Base-by-base conservation (phyloP, 202 grass and related monocot genomes). In the Setaria italica region DNA sequence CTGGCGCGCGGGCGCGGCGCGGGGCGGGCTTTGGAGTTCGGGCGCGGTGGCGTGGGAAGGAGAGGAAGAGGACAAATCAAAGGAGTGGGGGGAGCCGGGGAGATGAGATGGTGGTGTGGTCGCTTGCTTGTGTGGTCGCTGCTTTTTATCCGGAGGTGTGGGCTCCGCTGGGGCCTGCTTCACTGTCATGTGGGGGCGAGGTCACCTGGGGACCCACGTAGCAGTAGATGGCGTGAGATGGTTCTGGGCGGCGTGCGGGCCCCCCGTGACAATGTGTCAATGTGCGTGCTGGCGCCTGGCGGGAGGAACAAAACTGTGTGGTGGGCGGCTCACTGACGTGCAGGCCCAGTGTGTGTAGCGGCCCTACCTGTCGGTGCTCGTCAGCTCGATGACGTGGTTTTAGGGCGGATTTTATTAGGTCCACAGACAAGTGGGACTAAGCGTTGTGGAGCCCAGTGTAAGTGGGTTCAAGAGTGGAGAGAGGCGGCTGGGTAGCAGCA, bases 141-240 rank as follows among this genome's bases (percentile, higher is more conserved):
- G 80, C 86, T 16, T 55, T 78, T 83, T 88, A 88, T 88, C 86
- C 45, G 80, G 80, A 29, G 32, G 34, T 2, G 49, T 67, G 59
- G 78, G 85, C 25, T 71, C 77, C 2, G 5, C 15, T 25, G 10
- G 13, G 1, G 29, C 0, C 1, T 39, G 0, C 2, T 0, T 19
- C 4, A 13, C 62, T 29, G 70, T 48, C 51, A 41, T 4, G 85
- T 81, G 78, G 62, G 62, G 69, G 13, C 16, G 2, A 0, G 0
- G 0, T 10, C 3, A 19, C 0, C 2, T 7, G 1, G 8, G 48
- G 34, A 3, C 64, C 64, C 49, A 56, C 49, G 0, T 42, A 47
- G 15, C 32, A 67, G 78, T 80, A 4, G 0, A 0, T 10, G 20
- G 21, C 69, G 11, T 11, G 2, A 14, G 47, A 73, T 34, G 70